Evolutionary conservation across 805 yeast species (phyloP).

Genomic region (Saccharomycopsis sp.): DNA sequence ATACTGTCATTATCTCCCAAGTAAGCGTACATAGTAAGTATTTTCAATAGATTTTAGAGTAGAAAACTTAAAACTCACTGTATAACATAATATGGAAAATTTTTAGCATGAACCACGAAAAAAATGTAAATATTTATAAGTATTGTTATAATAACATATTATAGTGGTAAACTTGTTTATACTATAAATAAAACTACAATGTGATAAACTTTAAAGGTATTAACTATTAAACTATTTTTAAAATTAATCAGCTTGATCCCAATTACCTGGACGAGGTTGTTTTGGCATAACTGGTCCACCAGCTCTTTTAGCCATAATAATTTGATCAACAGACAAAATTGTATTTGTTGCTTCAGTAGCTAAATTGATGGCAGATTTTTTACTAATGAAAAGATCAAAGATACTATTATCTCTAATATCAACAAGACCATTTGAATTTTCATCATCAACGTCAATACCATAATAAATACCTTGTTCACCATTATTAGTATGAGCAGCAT

Average conservation of each 20-base stretch:
- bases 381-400: constrained; percentile 69
- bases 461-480: constrained; percentile 25
- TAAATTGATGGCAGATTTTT: constrained; percentile 78
- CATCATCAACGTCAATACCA: constrained; percentile 65
- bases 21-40: no score
- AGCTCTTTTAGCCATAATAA: constrained; percentile 97
- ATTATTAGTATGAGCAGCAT: constrained; percentile 68
- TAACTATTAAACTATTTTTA: no score
- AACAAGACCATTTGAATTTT: constrained; percentile 48
- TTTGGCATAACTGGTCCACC: constrained; percentile 93
- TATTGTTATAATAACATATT: no score
- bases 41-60: no score
- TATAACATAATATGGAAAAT: no score
- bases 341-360: constrained; percentile 96
- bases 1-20: no score
- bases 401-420: constrained; percentile 64
- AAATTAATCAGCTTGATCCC: constrained; percentile 83
- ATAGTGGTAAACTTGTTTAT: no score
- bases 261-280: constrained; percentile 82
- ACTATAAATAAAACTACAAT: no score
- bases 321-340: constrained; percentile 87
- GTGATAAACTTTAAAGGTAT: no score
- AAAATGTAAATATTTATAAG: no score
- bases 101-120: no score
- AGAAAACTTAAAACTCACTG: no score